Conservation (phyloP, 164 flowering plant genomes). For the Aristolochia fimbriata region DNA sequence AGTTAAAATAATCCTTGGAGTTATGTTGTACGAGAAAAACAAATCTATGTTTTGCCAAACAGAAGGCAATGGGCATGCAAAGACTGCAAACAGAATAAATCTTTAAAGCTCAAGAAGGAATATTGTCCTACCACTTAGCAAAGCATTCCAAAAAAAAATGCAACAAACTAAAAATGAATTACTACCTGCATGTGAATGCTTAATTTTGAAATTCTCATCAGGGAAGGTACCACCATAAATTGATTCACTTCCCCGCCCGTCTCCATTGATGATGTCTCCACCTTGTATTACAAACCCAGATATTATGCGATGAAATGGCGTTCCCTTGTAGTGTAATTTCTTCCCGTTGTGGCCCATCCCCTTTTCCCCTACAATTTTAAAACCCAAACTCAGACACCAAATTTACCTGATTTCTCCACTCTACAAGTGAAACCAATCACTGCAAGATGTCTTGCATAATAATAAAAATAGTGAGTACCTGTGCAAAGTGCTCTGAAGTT, state of each 20-base stretch:
- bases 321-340: slow-evolving; percentile 74
- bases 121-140: background rate
- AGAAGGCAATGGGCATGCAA: too few relatives aligned
- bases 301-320: slow-evolving; percentile 86
- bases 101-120: background rate
- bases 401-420: background rate
- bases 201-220: slow-evolving; percentile 88
- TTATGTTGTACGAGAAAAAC: too few relatives aligned
- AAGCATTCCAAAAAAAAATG: background rate
- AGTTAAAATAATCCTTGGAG: too few relatives aligned
- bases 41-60: too few relatives aligned
- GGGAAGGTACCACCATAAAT: slow-evolving; percentile 80
- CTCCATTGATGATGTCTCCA: slow-evolving; percentile 64
- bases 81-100: too few relatives aligned
- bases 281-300: slow-evolving; percentile 96
- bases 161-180: background rate
- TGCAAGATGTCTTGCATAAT: background rate
- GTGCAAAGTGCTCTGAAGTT: slow-evolving; percentile 97
- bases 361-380: slow-evolving; percentile 50
- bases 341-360: slow-evolving; percentile 64
- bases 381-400: too few relatives aligned
- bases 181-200: slow-evolving; percentile 82
- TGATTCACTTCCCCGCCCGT: slow-evolving; percentile 77
- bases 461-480: slow-evolving; percentile 34
- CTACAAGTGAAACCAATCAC: background rate